Evolutionary conservation across 257 asterid species (phyloP), one percentile per base, ranked within the genome.

Genomic region (Przewalskia tangutica): DNA sequence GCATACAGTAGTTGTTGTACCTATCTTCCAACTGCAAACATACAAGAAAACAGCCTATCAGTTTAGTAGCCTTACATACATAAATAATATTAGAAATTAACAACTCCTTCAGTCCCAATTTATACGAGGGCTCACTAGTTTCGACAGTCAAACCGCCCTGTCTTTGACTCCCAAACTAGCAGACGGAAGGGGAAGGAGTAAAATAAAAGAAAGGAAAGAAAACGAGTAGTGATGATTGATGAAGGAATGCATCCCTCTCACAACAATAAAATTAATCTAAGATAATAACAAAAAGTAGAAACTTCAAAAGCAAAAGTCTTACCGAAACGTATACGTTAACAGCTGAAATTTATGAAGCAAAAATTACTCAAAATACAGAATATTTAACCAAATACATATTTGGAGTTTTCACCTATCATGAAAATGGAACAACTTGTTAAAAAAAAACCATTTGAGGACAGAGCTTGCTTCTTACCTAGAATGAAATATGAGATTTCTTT

Each of bases 11-110:
- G 56, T 11, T 51, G 12, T 62, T 23, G 20, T 23, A 53, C 75
- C 32, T 68, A 44, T 48, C 64, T 51, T 17, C 18, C 38, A 78
- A 20, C 86, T 77, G 86, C 67, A 86, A 56, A 66, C 76, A 51
- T 62, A 62, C 51, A 77, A 66, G 4, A 12, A 44, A 62, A 79
- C 8, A 55, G 55, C 27, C 55, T 75, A 63, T 62, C 18, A 66
- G 8, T 75, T 48, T 59, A 62, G 9, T 23, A 23, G 32, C 64
- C 3, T 8, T 46, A 51, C 2, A 67, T 13, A 44, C 34, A 3
- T 13, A 16, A 42, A 27, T 11, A 53, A 16, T 77, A 6, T n/a
- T n/a, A n/a, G n/a, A n/a, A n/a, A n/a, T n/a, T n/a, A n/a, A n/a
- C n/a, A n/a, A n/a, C n/a, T n/a, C n/a, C n/a, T n/a, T n/a, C n/a